A percentile compares a stretch with the other conserved stretches of the same genome.
These are phyloP conservation scores for Cicer cuneatum DNA, from an alignment of 306 rosid species.

Conservation along the genomic window DNA sequence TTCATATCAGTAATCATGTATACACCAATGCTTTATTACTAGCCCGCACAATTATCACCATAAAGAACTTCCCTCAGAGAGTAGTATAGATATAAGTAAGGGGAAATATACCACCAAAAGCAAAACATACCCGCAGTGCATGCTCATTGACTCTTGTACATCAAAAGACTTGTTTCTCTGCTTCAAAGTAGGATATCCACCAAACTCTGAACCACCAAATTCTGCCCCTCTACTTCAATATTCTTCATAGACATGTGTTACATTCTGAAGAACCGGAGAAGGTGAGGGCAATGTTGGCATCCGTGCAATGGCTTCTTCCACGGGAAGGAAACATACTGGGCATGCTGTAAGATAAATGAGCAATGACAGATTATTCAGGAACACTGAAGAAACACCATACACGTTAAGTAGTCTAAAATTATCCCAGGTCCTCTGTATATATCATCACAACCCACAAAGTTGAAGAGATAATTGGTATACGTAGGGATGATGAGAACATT, in stretches of 20 bases:
- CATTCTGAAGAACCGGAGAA: conserved; percentile 75
- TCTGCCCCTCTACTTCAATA: conserved; percentile 68
- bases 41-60: conserved; percentile 15
- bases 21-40: background rate
- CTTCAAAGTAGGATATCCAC: conserved; percentile 88
- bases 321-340: conserved; percentile 93
- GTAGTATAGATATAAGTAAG: conserved; percentile 26
- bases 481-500: background rate
- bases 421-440: background rate
- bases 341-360: conserved; percentile 71
- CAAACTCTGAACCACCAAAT: conserved; percentile 95
- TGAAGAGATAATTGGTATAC: conserved; percentile 7
- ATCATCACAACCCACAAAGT: background rate
- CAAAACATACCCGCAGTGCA: conserved; percentile 86
- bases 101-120: conserved; percentile 21
- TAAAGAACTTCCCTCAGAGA: conserved; percentile 29
- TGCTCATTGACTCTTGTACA: conserved; percentile 75
- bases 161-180: conserved; percentile 77
- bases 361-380: conserved; percentile 45
- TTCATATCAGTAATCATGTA: conserved; percentile 26
- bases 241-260: conserved; percentile 70
- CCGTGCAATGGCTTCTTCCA: conserved; percentile 78
- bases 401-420: conserved; percentile 21
- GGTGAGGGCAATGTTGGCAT: conserved; percentile 79
- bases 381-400: conserved; percentile 2